Evolutionary conservation across 768 basidiomycete genomes (phyloP), one percentile per base, ranked within the genome.

Genomic region (Kwoniella sp.): DNA sequence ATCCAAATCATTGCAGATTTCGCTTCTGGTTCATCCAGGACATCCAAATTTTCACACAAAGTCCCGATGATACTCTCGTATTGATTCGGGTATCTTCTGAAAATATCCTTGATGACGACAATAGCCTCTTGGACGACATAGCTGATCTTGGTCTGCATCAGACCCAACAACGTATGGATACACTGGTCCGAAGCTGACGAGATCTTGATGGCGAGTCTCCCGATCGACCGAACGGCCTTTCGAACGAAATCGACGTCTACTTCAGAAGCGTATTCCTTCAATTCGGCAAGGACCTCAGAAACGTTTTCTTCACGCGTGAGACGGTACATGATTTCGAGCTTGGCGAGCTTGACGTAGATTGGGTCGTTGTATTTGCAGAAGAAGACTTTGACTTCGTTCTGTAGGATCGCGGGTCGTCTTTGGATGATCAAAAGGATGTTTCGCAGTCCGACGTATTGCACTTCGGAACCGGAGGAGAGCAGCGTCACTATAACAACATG

Each of bases 311-410:
- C 88, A n/a, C 91, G 86, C 9, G 94, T 92, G 21, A 99, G 84
- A 10, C 96, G 88, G 80, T 98, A 98, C 91, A 99, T 98, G 75
- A 98, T 97, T 80, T 98, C 96, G 56, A 99, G 83, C 73, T 99
- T 98, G 54, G 94, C 95, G 29, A 99, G 85, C 79, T 99, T 98
- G 79, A 98, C 92, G 78, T 98, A 99, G 70, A 98, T 96, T 1
- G 96, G 96, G 74, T 98, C 96, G 78, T 98, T 98, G 80, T 98
- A 99, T 81, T 99, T 98, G 89, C 93, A 97, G 82, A 99, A 99
- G 82, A 99, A 98, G 15, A 97, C 94, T 73, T 92, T 92, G 75
- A 99, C 95, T 77, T 98, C 96, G 81, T 96, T 96, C 81, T 90
- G 90, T 46, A 99, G 83, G 30, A 99, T 91, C 13, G 87, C 81